Base-by-base conservation (phyloP, 2,329 filamentous ascomycete species). In the Cladobotryum mycophilum region DNA sequence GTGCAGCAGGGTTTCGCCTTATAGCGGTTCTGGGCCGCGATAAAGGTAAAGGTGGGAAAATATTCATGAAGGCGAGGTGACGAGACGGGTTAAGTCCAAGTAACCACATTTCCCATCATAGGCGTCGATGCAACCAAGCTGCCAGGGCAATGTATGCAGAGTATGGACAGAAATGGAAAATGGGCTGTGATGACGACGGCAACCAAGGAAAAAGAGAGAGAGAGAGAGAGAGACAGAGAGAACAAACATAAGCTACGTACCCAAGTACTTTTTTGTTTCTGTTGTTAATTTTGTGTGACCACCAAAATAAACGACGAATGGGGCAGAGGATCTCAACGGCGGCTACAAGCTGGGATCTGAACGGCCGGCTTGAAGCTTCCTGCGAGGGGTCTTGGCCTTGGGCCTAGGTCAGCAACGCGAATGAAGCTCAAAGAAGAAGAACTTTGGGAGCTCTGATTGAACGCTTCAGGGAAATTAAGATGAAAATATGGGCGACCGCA, bases 401-500 rank as follows among this genome's bases (percentile, higher is more conserved):
- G 41, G 43, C 48, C 46, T 43, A 30, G 42, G 46, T 48, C 40
- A 50, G 43, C 34, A 34, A 43, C 53, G 52, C 51, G 54, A 57
- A 57, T 52, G 52, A 55, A 46, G 55, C 54, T 49, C 25, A 30
- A 38, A 14, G 36, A 38, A 38, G 36, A 15, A 11, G 36, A 42
- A 20, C 20, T 20, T 49, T 42, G 53, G 45, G 50, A 52, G 54
- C 50, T 54, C 51, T 59, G 56, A 58, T 59, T 61, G 60, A 62
- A 48, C 49, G 56, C 46, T 30, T 48, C 50, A 58, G 53, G 60
- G 51, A 57, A 59, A 40, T 17, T 14, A 40, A 40, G 37, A 18
- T 57, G 54, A 60, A 60, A 60, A 58, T 60, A 54, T 55, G 55
- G 56, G 59, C 62, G 63, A 40, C 65, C 64, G 64, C 65, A 66